Evolutionary conservation across 345 rosid genomes (phyloP), one percentile per base, ranked within the genome.

Genomic region (Raphanus sativus): DNA sequence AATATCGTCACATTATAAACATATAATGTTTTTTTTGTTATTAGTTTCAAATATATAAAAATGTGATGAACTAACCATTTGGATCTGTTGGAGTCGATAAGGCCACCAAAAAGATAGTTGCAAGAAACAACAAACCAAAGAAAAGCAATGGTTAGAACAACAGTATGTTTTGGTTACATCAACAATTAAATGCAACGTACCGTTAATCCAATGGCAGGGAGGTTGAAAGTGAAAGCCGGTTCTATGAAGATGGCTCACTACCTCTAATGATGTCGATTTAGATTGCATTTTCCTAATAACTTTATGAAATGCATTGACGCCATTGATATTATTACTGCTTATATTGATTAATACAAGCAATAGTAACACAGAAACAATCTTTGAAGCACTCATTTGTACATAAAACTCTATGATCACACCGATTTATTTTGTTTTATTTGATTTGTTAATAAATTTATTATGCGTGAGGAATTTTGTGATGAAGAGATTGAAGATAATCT

Each of bases 151-250:
- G 61, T 70, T 70, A 71, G 72, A 71, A 77, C 7, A 71, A 71
- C 7, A 56, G 13, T 62, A 40, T 28, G 28, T 42, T 38, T 59
- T 68, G 28, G 12, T 42, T 75, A n/a, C n/a, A n/a, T n/a, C n/a
- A n/a, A n/a, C n/a, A n/a, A n/a, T n/a, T n/a, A n/a, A n/a, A n/a
- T n/a, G n/a, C 8, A 64, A 10, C 28, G 30, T 86, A 93, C 98
- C 98, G 66, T 91, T 93, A 74, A 89, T 88, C 98, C 97, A 93
- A 77, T 91, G 79, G 71, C 68, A 82, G 0, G 88, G 90, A 72
- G 98, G 98, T 69, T 93, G 98, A 79, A 93, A 93, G 68, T 93
- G 97, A 69, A 73, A 93, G 1, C 68, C 91, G 1, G 98, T 88
- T 75, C 93, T 74, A 30, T 89, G 91, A 54, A 74, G 62, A 60